Evolutionary conservation across 305 asterid species (phyloP).

Genomic region (Andrographis paniculata): DNA sequence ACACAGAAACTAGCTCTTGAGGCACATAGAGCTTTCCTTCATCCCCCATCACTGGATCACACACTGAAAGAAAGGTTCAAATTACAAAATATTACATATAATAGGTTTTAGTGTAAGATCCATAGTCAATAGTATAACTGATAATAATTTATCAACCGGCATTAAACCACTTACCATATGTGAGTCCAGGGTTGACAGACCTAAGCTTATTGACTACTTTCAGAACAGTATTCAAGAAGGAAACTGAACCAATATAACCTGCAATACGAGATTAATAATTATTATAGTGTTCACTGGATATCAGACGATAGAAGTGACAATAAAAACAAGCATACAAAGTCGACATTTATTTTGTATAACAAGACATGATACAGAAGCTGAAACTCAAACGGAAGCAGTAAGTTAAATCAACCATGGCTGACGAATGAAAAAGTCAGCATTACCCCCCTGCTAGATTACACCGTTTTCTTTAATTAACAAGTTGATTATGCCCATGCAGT

Average conservation of each 20-base stretch:
- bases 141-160: background rate
- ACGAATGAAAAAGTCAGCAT: constrained; percentile 3
- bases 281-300: too few species aligned
- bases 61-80: constrained; percentile 48
- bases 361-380: constrained; percentile 11
- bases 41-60: constrained; percentile 98
- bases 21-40: constrained; percentile 95
- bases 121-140: too few species aligned
- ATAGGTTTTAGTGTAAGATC: too few species aligned
- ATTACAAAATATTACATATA: constrained; percentile 15
- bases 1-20: constrained; percentile 71
- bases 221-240: constrained; percentile 77
- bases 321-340: background rate
- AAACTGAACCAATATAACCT: constrained; percentile 95
- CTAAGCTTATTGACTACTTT: constrained; percentile 81
- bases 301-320: too few species aligned
- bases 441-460: constrained; percentile 8
- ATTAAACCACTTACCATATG: constrained; percentile 53
- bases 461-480: background rate
- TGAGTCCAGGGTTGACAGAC: constrained; percentile 79
- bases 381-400: constrained; percentile 10
- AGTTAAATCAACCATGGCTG: background rate
- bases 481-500: constrained; percentile 6
- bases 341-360: background rate
- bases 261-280: constrained; percentile 20